Conservation (phyloP, 2,329 filamentous ascomycete genomes). For the Karstenula rhodostoma region DNA sequence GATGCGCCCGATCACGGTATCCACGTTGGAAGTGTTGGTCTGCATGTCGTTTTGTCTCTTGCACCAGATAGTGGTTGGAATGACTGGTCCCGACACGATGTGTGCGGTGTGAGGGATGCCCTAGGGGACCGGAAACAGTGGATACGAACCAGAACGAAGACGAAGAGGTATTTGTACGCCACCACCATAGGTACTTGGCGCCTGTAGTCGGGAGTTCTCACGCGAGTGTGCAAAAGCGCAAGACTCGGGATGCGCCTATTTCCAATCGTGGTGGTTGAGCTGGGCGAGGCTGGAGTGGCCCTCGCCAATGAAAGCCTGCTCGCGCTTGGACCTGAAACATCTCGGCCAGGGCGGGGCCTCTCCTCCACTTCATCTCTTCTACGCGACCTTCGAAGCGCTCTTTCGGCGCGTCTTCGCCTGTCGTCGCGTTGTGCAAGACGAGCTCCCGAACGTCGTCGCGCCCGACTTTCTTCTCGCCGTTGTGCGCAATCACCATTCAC, state of each 20-base stretch:
- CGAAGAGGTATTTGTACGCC: neutral
- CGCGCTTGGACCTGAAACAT: slow-evolving; percentile 29
- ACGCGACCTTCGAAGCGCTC: slow-evolving; percentile 38
- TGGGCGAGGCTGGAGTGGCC: slow-evolving; percentile 15
- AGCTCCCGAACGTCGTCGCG: slow-evolving; percentile 29
- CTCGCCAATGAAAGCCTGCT: slow-evolving; percentile 17
- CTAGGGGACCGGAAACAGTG: neutral
- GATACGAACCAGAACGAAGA: too few relatives aligned
- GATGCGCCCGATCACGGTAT: neutral
- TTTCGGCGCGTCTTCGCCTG: slow-evolving; percentile 38
- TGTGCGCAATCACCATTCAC: slow-evolving; percentile 14
- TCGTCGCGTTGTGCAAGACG: slow-evolving; percentile 38
- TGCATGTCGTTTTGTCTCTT: neutral
- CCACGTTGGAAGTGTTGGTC: neutral
- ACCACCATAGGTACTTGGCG: too few relatives aligned
- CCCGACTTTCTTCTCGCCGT: slow-evolving; percentile 21
- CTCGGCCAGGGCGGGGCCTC: slow-evolving; percentile 20
- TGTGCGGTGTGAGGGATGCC: neutral
- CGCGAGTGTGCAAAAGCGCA: neutral
- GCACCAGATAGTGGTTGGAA: neutral
- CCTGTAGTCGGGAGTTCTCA: neutral
- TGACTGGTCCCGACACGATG: neutral
- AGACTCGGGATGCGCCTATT: slow-evolving; percentile 34
- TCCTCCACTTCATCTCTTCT: slow-evolving; percentile 32
- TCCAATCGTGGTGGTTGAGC: slow-evolving; percentile 26